Evolutionary conservation across 2,329 filamentous ascomycete genomes (phyloP).

Genomic region (Didymella arachidicola): DNA sequence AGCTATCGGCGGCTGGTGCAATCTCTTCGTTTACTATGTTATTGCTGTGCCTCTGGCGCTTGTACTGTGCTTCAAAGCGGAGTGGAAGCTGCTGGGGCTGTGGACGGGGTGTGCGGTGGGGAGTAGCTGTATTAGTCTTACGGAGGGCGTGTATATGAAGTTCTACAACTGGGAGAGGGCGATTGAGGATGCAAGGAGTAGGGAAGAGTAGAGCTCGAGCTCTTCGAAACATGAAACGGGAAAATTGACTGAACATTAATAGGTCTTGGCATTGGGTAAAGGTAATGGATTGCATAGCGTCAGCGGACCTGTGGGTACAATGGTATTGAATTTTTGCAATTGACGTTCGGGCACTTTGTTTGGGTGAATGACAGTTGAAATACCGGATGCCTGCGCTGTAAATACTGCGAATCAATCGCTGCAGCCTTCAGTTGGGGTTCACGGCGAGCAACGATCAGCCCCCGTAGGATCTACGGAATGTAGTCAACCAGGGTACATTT

Average conservation of each 20-base stretch:
- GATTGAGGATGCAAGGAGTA: conserved; percentile 39
- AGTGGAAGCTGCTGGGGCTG: conserved; percentile 47
- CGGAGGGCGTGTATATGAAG: conserved; percentile 44
- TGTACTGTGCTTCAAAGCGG: conserved; percentile 47
- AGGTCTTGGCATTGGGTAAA: not conserved
- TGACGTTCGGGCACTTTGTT: not conserved
- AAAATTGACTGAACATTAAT: not conserved
- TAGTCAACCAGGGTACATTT: conserved; percentile 14
- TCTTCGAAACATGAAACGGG: too few species aligned
- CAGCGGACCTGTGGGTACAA: not conserved
- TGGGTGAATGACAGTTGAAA: not conserved
- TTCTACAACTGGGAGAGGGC: conserved; percentile 44
- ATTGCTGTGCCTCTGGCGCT: conserved; percentile 50
- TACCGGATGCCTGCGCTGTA: too few species aligned
- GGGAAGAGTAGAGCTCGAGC: conserved; percentile 34
- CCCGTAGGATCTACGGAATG: conserved; percentile 11
- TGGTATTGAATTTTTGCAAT: not conserved
- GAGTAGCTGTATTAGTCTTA: conserved; percentile 44
- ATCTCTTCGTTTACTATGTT: conserved; percentile 50
- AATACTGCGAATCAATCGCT: conserved; percentile 13
- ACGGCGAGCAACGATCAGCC: not conserved
- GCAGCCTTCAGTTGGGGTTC: not conserved
- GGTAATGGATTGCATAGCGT: not conserved
- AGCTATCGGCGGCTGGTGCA: conserved; percentile 50
- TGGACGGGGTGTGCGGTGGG: conserved; percentile 50